Percentiles rank a stretch among this genome's conserved stretches.
These are phyloP conservation scores for Rhizophagus prolifer DNA, from an alignment of 192 early-diverging fungal species.

Conservation along the genomic window DNA sequence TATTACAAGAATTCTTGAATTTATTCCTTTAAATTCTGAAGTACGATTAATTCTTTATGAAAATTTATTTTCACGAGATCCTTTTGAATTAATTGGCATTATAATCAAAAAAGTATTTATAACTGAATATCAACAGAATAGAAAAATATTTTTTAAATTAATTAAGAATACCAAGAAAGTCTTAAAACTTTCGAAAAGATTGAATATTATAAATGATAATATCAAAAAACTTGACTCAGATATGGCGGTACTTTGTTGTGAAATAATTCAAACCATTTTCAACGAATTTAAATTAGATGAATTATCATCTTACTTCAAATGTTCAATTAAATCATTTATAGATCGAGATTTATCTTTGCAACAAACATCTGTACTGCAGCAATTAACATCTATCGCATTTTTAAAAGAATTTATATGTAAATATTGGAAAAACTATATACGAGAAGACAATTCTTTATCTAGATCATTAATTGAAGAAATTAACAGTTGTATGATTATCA, in stretches of 20 bases:
- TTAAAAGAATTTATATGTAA: neutral
- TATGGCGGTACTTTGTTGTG: neutral
- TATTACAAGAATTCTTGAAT: neutral
- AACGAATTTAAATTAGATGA: neutral
- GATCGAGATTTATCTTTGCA: neutral
- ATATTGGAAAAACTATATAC: neutral
- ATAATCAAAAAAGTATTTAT: neutral
- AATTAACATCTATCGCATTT: neutral
- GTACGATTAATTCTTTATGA: neutral
- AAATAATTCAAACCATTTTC: neutral
- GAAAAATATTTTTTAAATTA: neutral
- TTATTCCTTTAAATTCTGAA: neutral
- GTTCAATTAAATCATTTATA: neutral
- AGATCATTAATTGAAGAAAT: neutral
- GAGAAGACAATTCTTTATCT: neutral
- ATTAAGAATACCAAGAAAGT: neutral
- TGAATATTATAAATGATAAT: neutral
- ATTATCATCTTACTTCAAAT: neutral
- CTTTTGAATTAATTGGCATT: neutral
- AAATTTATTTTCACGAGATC: neutral
- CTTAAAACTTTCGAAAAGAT: neutral
- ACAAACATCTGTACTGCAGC: neutral
- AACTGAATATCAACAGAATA: neutral
- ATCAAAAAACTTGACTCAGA: neutral
- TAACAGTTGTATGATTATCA: neutral